Evolutionary conservation across 2,329 filamentous ascomycete genomes (phyloP), one percentile per base, ranked within the genome.

Genomic region (Fusarium tuaranense): DNA sequence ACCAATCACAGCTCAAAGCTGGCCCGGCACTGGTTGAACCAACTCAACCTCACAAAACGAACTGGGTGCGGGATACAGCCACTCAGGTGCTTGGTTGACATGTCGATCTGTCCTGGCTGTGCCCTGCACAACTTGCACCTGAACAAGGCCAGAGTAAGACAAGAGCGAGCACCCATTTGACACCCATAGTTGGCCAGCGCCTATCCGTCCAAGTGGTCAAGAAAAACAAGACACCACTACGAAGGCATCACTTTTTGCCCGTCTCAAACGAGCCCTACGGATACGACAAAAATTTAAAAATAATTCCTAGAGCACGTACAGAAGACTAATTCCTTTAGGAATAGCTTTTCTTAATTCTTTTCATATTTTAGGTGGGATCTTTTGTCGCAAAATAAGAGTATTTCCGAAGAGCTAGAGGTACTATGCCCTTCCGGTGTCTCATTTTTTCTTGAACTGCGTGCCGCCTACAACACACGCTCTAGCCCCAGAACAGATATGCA

Each of bases 71-170:
- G 25, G 55, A 63, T 62, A 69, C 61, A 72, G 57, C 72, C 72
- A 76, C 64, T 75, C 57, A 58, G 64, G 69, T 73, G 72, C 58
- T 67, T 70, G 69, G 65, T 55, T 55, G 63, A 55, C 63, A 74
- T 68, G 73, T 67, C 71, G 77, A 79, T 81, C 78, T 68, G 53
- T 68, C 66, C 69, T 73, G 70, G 61, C 68, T 74, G 65, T 51
- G 62, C 63, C 60, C 66, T 77, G 74, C 78, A 80, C 70, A 71
- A 79, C 67, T 75, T 36, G 59, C 67, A 46, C 78, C 79, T 79
- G 79, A 74, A 34, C 64, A 57, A 65, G 57, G 62, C 67, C 57
- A 44, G 41, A 63, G 65, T 68, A 64, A 73, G 70, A 78, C 75
- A 59, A 76, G 58, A 64, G 58, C 61, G 25, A 53, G 36, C 62